A percentile compares a stretch with the other conserved stretches of the same genome.
phyloP scores from a whole-genome alignment of 768 basidiomycete species.

The Hysterangium stoloniferum region DNA sequence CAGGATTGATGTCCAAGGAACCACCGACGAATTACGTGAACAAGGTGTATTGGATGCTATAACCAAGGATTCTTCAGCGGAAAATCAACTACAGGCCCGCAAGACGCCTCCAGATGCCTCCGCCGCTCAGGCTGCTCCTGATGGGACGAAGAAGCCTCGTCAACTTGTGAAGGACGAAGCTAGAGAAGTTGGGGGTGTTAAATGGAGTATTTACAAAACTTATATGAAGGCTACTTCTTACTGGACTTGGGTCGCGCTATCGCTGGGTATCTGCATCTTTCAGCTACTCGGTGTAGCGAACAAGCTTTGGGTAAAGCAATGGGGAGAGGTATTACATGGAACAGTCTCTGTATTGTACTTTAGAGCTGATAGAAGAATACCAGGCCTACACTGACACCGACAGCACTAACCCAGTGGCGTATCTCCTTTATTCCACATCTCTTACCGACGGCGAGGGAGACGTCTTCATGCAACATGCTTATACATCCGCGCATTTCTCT shows the following conservation, averaged over 20 bases:
- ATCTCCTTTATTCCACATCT: neutral
- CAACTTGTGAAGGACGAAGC: slow-evolving; percentile 80
- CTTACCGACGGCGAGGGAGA: slow-evolving; percentile 6
- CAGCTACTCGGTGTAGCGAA: slow-evolving; percentile 49
- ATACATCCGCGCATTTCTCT: neutral
- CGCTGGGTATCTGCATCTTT: slow-evolving; percentile 11
- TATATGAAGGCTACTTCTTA: slow-evolving; percentile 60
- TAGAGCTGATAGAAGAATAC: neutral
- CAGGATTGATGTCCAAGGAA: slow-evolving; percentile 32
- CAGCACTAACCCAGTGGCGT: neutral
- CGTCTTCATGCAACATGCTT: neutral
- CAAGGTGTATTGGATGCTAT: slow-evolving; percentile 30
- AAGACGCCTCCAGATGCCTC: slow-evolving; percentile 21
- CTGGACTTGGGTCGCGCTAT: slow-evolving; percentile 13
- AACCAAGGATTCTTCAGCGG: slow-evolving; percentile 21
- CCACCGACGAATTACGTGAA: slow-evolving; percentile 27
- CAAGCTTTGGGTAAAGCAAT: slow-evolving; percentile 66
- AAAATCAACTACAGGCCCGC: slow-evolving; percentile 21
- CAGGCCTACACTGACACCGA: slow-evolving; percentile 4
- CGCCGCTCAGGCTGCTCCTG: slow-evolving; percentile 16
- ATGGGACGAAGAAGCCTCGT: slow-evolving; percentile 48
- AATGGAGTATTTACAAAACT: slow-evolving; percentile 57
- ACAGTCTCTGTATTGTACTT: neutral
- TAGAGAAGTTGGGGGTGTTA: slow-evolving; percentile 72
- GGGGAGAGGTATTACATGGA: slow-evolving; percentile 24